Conservation (phyloP, 83 land plant genomes). For the Thuja plicata region DNA sequence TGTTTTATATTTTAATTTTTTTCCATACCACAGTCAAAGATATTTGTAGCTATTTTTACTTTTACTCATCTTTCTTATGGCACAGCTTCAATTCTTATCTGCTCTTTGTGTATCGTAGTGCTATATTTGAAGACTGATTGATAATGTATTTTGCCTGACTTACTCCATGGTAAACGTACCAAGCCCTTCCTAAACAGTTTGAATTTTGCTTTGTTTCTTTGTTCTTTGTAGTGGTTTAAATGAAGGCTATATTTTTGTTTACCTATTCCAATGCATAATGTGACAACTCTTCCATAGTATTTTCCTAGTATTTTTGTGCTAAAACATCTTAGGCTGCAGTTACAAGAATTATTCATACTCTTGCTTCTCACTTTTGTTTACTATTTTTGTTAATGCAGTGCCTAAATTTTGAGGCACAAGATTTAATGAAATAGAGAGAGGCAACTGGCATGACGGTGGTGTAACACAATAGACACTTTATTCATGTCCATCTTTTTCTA, state of each 20-base stretch:
- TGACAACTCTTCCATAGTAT: not conserved
- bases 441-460: not conserved
- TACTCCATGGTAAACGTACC: conserved; percentile 2
- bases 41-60: not conserved
- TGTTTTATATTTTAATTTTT: not conserved
- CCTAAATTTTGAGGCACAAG: not conserved
- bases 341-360: not conserved
- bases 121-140: not conserved
- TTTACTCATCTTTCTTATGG: not conserved
- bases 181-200: not conserved
- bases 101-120: not conserved
- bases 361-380: not conserved
- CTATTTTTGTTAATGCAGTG: not conserved
- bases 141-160: not conserved
- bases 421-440: not conserved
- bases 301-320: not conserved
- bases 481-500: not conserved
- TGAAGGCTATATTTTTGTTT: not conserved
- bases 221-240: not conserved
- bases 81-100: not conserved
- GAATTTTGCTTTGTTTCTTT: not conserved
- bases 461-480: not conserved
- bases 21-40: not conserved
- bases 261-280: not conserved
- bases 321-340: not conserved